Base-by-base conservation (phyloP, 768 basidiomycete genomes). In the Macrolepiota fuliginosa region DNA sequence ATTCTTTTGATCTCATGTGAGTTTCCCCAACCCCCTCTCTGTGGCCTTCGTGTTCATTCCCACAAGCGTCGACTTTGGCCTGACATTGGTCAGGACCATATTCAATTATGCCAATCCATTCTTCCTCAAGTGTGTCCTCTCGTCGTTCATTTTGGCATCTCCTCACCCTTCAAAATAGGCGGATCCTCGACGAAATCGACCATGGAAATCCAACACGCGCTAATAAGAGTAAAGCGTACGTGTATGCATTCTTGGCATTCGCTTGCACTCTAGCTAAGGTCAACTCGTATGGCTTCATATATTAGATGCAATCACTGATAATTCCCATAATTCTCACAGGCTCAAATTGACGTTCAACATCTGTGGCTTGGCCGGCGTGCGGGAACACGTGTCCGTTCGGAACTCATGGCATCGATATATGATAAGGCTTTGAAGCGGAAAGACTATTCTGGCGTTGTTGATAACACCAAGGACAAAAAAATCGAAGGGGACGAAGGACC, bases 371-470 rank as follows among this genome's bases (percentile, higher is more conserved):
- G 89, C 22, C 84, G 94, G 45, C 85, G 92, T 19, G 91, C 86
- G 0, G 70, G 79, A 0, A 88, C 88, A 1, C 81, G 91, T 24
- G 84, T 92, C 3, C 86, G 91, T 7, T 81, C 83, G 12, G 90
- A 91, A 73, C 81, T 96, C 15, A 94, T 93, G 87, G 87, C 91
- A 0, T 75, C 87, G 1, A 91, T 96, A 56, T 96, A 95, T 68
- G 90, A 94, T 71, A 97, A 97, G 71, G 84, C 93, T 0, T 74
- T 96, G 36, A 90, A 89, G 71, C 77, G 94, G 36, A 89, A 85
- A 68, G 94, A 96, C 69, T 91, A 87, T 61, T 91, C 91, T 0
- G 94, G 93, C 1, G 77, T 92, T 45, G 78, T 91, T 11, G 79
- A 84, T 55, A 82, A 83, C 62, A 76, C 77, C 13, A 74, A 76